Base-by-base conservation (phyloP, 2,329 filamentous ascomycete genomes). In the Penicillium frequentans region DNA sequence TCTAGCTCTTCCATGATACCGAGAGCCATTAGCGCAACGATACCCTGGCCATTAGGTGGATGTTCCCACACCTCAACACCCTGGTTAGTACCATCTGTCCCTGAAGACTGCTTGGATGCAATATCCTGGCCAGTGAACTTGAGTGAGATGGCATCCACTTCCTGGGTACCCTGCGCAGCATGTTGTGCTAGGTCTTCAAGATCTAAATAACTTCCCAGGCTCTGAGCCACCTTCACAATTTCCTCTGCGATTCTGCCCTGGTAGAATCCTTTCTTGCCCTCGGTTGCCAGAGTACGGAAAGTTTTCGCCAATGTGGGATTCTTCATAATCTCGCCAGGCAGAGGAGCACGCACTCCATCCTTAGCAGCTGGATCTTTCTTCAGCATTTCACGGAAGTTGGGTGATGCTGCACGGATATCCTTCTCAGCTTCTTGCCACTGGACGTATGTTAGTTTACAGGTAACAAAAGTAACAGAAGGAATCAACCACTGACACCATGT, bases 41-140 rank as follows among this genome's bases (percentile, higher is more conserved):
- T 93, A 1, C 95, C 95, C 75, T 98, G 95, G 0, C 95, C 93
- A 68, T 98, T 98, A 9, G 95, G 95, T 35, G 93, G 93, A 71
- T 98, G 93, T 70, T 99, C 95, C 93, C 93, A 98, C 0, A 99
- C 79, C 69, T 96, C 87, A 43, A 97, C 83, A 10, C 74, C 79
- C 68, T 78, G 71, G 60, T 75, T 70, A 9, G 69, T 56, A 33
- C 76, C 62, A 29, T 66, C 62, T 31, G 64, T 67, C 1, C 64
- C 64, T 13, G 60, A 52, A 6, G 50, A 56, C 21, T 63, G 55
- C 47, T 67, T 67, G 2, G 60, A 56, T 16, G 58, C 49, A 23
- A 66, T 65, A 33, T 80, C 79, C 66, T 91, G 89, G 9, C 89
- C 64, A 0, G 79, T 82, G 74, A 93, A 93, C 58, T 88, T 86